Evolutionary conservation across 2,329 filamentous ascomycete species (phyloP), one percentile per base, ranked within the genome.

Genomic region (Salinomyces thailandicus): DNA sequence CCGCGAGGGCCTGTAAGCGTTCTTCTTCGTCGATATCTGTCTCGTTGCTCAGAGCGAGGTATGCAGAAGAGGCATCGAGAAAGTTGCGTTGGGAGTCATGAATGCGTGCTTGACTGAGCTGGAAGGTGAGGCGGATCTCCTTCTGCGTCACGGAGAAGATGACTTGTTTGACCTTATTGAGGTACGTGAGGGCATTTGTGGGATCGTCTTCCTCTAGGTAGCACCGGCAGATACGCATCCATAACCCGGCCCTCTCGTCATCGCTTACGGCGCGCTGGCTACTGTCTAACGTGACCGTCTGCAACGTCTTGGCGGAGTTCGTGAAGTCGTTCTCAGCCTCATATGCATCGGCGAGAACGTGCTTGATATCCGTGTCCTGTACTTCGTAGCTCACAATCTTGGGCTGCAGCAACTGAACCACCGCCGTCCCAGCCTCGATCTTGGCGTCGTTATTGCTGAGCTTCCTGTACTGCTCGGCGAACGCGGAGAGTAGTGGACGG

Each of bases 141-240:
- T 78, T 73, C 58, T 94, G 78, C 18, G 72, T 64, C 19, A 94
- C 77, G 45, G 74, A 79, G 65, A 84, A 77, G 58, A 94, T 85
- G 48, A 95, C 72, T 55, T 91, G 89, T 65, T 95, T 96, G 61
- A 93, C 81, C 61, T 89, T 87, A 70, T 95, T 95, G 52, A 98
- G 72, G 58, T 87, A 93, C 27, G 73, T 75, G 58, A 93, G 85
- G 28, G 91, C 91, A 22, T 75, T 72, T 1, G 81, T 85, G 6
- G 85, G 81, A 63, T 96, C 87, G 58, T 94, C 89, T 32, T 87
- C 85, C 65, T 98, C 89, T 44, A 98, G 75, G 58, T 91, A 93
- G 67, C 93, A 82, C 44, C 91, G 77, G 56, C 93, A 86, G 55
- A 98, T 94, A 42, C 89, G 83, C 49, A 96, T 81, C 85, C 89